A percentile compares a stretch with the other conserved stretches of the same genome.
These are phyloP conservation scores for Physocladia obscura DNA, from an alignment of 192 early-diverging fungal genomes.

Conservation along the genomic window DNA sequence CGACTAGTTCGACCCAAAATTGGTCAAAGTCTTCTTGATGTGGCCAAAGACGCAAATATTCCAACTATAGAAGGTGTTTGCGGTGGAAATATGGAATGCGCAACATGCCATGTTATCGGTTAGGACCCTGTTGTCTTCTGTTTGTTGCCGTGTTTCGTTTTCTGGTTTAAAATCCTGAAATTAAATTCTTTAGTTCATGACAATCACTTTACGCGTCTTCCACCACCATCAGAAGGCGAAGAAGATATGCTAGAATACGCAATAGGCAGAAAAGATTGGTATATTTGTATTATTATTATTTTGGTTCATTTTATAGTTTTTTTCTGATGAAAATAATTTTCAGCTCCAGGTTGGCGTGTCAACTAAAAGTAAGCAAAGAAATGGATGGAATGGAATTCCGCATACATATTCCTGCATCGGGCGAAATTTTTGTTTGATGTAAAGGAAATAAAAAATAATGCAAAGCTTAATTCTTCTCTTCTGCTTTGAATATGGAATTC, in stretches of 20 bases:
- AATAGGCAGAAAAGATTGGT: slow-evolving; percentile 34
- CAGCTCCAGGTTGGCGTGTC: slow-evolving; percentile 29
- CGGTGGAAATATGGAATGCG: slow-evolving; percentile 62
- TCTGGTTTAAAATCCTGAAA: background rate
- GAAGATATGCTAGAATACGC: slow-evolving; percentile 62
- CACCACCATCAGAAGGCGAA: slow-evolving; percentile 48
- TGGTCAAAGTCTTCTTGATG: slow-evolving; percentile 48
- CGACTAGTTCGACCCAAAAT: slow-evolving; percentile 15
- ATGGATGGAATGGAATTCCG: slow-evolving; percentile 19
- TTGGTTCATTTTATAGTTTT: background rate
- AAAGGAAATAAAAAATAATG: too few relatives aligned
- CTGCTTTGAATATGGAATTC: too few relatives aligned
- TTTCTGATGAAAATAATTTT: too few relatives aligned
- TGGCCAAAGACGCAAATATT: slow-evolving; percentile 47
- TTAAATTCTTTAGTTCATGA: slow-evolving; percentile 47
- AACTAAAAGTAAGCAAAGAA: slow-evolving; percentile 16
- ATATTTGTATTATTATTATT: background rate
- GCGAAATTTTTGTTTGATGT: background rate
- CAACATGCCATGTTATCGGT: slow-evolving; percentile 61
- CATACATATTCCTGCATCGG: background rate
- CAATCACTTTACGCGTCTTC: slow-evolving; percentile 37
- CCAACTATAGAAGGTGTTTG: slow-evolving; percentile 53
- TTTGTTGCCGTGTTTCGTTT: background rate
- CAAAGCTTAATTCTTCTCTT: too few relatives aligned
- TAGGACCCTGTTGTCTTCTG: background rate